Base-by-base conservation (phyloP, 352 stramenopile genomes). In the Peronospora farinosa region DNA sequence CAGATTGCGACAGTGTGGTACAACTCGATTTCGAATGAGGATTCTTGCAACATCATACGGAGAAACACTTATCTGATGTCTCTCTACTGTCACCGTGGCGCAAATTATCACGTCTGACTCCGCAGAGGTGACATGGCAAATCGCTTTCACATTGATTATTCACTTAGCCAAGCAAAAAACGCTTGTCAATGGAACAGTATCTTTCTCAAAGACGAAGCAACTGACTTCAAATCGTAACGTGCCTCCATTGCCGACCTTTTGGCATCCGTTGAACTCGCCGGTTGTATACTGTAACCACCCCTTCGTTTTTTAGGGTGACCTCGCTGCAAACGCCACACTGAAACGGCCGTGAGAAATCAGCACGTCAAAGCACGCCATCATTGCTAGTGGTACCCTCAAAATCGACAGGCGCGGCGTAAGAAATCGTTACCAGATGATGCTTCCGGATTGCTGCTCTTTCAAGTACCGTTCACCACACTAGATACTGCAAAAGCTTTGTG, bases 351-450 rank as follows among this genome's bases (percentile, higher is more conserved):
- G 12, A 12, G 16, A 25, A 39, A 51, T 51, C 41, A 57, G 33
- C 40, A 21, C 51, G 12, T 44, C 38, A 47, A 30, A 31, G 36
- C 43, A 38, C 7, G 41, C 41, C 27, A 35, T 10, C 38, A 19
- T 48, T 25, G 10, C 28, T 25, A 9, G 47, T 37, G 31, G 11
- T 21, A 39, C 42, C 44, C 53, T 55, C 40, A 44, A 60, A 47
- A 62, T 55, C 52, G 51, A 66, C 57, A 66, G 57, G 46, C 57
- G 40, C 36, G 23, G 21, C 8, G 15, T 2, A 16, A 23, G 36
- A 33, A 59, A 51, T 42, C 27, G 40, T 46, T 39, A 33, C 40
- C 28, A 43, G 9, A 39, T 16, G 1, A 39, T 39, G 23, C 2
- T 27, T 27, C 3, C 6, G 23, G 23, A 27, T 27, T 27, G 23